These are phyloP conservation scores for Mycena albidolilacea DNA, from an alignment of 768 basidiomycete species.

Conservation along the genomic window DNA sequence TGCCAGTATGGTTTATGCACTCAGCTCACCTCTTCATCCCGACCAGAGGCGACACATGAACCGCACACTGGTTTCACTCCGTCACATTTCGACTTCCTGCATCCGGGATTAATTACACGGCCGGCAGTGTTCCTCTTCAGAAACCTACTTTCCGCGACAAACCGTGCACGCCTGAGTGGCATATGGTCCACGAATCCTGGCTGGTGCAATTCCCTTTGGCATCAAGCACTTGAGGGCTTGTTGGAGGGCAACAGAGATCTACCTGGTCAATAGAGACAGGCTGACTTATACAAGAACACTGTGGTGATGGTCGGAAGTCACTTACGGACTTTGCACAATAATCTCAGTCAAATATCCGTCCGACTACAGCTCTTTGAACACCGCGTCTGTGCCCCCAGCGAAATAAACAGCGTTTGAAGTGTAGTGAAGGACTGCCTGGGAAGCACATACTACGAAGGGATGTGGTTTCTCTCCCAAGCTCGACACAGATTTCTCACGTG, in stretches of 20 bases:
- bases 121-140: not conserved
- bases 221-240: not conserved
- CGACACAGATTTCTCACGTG: too few species aligned
- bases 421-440: too few species aligned
- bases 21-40: constrained; percentile 23
- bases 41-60: constrained; percentile 28
- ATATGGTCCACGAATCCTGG: constrained; percentile 7
- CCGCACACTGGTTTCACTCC: constrained; percentile 37
- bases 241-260: too few species aligned
- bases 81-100: constrained; percentile 40
- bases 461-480: too few species aligned
- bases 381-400: too few species aligned
- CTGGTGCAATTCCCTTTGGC: constrained; percentile 5
- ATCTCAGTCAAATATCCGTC: too few species aligned
- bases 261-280: not conserved
- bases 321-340: not conserved
- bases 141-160: constrained; percentile 23
- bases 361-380: too few species aligned
- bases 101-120: not conserved
- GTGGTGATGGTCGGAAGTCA: not conserved
- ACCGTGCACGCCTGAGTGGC: constrained; percentile 17
- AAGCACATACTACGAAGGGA: too few species aligned
- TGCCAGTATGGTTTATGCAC: not conserved
- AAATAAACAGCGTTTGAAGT: too few species aligned
- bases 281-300: too few species aligned